Evolutionary conservation across 768 basidiomycete genomes (phyloP).

Genomic region (Pluteus cervinus): DNA sequence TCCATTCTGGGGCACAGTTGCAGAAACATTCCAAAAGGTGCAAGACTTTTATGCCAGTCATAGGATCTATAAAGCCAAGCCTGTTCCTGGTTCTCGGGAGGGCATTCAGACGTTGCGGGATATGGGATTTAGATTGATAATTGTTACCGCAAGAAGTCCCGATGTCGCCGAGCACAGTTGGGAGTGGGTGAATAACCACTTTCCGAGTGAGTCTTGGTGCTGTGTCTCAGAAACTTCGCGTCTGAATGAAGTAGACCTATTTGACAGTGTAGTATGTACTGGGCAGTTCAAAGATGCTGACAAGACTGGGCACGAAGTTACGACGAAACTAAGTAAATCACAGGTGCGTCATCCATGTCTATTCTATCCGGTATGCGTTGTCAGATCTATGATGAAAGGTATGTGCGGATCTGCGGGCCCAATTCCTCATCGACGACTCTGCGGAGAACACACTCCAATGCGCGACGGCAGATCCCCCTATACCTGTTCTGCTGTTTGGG

Average conservation of each 20-base stretch:
- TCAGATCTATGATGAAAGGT: slow-evolving; percentile 32
- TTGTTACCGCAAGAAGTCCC: slow-evolving; percentile 69
- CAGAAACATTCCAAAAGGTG: slow-evolving; percentile 55
- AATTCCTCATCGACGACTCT: slow-evolving; percentile 75
- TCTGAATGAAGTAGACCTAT: slow-evolving; percentile 28
- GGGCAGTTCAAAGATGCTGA: slow-evolving; percentile 60
- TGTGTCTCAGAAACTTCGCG: background rate
- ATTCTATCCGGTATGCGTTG: background rate
- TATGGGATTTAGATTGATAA: slow-evolving; percentile 62
- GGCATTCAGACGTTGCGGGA: slow-evolving; percentile 48
- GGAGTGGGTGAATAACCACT: slow-evolving; percentile 61
- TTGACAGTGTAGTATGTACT: slow-evolving; percentile 63
- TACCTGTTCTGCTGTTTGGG: slow-evolving; percentile 68
- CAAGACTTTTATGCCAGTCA: slow-evolving; percentile 50
- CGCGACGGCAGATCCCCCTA: slow-evolving; percentile 38
- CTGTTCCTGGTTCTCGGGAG: slow-evolving; percentile 58
- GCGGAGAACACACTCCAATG: slow-evolving; percentile 70
- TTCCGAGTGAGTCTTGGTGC: slow-evolving; percentile 41
- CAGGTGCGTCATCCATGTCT: slow-evolving; percentile 33
- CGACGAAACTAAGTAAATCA: slow-evolving; percentile 64
- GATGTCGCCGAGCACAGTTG: slow-evolving; percentile 52
- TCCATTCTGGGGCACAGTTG: slow-evolving; percentile 56
- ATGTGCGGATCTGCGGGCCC: slow-evolving; percentile 56
- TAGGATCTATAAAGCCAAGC: slow-evolving; percentile 38
- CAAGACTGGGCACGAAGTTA: slow-evolving; percentile 36